phyloP scores from a whole-genome alignment of 108 stramenopile genomes.

The Nitzschia sp. region DNA sequence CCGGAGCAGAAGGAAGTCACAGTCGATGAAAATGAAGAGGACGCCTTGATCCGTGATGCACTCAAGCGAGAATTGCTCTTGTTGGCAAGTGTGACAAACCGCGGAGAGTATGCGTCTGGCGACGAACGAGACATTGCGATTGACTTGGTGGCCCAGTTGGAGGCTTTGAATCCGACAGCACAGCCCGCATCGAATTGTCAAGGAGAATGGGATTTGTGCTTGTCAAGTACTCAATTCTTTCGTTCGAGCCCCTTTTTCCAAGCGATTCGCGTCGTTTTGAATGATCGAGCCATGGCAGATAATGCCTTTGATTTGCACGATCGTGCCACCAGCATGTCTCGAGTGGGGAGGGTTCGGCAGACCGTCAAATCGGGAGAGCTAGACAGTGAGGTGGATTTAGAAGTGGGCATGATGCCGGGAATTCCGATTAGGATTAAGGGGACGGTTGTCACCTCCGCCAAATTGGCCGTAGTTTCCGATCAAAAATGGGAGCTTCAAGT shows the following conservation, averaged over 20 bases:
- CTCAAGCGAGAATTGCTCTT: slow-evolving; percentile 81
- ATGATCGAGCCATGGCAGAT: slow-evolving; percentile 61
- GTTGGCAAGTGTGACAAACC: slow-evolving; percentile 72
- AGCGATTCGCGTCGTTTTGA: slow-evolving; percentile 55
- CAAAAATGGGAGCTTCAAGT: slow-evolving; percentile 69
- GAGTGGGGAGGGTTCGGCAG: slow-evolving; percentile 79
- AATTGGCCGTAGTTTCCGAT: slow-evolving; percentile 49
- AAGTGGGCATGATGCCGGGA: slow-evolving; percentile 76
- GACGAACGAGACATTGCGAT: slow-evolving; percentile 74
- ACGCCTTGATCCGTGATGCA: slow-evolving; percentile 70
- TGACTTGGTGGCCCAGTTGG: slow-evolving; percentile 79
- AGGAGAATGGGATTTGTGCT: slow-evolving; percentile 84
- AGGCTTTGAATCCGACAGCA: slow-evolving; percentile 79
- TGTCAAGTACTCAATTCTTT: slow-evolving; percentile 81
- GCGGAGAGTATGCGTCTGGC: slow-evolving; percentile 61
- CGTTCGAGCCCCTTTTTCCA: slow-evolving; percentile 82
- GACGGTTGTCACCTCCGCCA: slow-evolving; percentile 76
- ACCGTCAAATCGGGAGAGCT: slow-evolving; percentile 48
- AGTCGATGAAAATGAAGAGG: slow-evolving; percentile 73
- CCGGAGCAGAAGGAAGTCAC: slow-evolving; percentile 42
- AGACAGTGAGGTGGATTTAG: slow-evolving; percentile 72
- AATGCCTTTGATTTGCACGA: slow-evolving; percentile 80
- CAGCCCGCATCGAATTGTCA: slow-evolving; percentile 68
- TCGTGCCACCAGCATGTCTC: slow-evolving; percentile 64
- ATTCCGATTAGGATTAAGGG: slow-evolving; percentile 69